Conservation (phyloP, 371 early-diverging fungal genomes). For the Mucor piriformis region DNA sequence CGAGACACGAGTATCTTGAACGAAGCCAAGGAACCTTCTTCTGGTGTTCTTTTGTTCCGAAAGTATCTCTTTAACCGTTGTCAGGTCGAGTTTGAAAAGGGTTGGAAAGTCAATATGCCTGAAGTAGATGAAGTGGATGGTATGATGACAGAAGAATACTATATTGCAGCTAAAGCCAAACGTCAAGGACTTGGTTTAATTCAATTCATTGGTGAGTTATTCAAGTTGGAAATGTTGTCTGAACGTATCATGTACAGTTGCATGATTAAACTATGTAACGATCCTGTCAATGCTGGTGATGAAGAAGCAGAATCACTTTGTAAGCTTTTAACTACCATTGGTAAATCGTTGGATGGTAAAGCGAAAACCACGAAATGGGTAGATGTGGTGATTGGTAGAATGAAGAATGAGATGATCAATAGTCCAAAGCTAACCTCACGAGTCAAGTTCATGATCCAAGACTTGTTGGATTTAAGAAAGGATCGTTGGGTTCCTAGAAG, state of each 20-base stretch:
- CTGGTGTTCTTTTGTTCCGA: constrained; percentile 81
- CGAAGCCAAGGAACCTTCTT: constrained; percentile 55
- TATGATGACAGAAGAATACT: constrained; percentile 78
- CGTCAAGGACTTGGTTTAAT: constrained; percentile 93
- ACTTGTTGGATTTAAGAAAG: constrained; percentile 87
- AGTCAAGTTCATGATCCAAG: constrained; percentile 91
- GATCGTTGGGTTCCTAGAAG: constrained; percentile 77
- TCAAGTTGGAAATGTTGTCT: constrained; percentile 85
- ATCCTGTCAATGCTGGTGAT: constrained; percentile 81
- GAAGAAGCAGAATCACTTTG: constrained; percentile 93
- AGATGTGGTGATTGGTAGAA: constrained; percentile 78
- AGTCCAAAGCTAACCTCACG: constrained; percentile 76
- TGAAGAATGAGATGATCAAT: constrained; percentile 64
- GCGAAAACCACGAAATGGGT: constrained; percentile 51
- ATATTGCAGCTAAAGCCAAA: constrained; percentile 87
- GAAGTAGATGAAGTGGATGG: constrained; percentile 55
- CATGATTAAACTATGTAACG: constrained; percentile 72
- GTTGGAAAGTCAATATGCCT: constrained; percentile 73
- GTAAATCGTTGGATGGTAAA: constrained; percentile 63
- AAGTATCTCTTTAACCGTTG: constrained; percentile 89
- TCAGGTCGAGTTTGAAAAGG: constrained; percentile 88
- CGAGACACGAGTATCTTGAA: constrained; percentile 51
- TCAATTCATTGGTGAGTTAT: constrained; percentile 93
- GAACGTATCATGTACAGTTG: constrained; percentile 92
- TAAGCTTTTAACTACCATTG: constrained; percentile 88